phyloP scores from a whole-genome alignment of 805 yeast genomes.

The Nakazawaea ambrosiae region DNA sequence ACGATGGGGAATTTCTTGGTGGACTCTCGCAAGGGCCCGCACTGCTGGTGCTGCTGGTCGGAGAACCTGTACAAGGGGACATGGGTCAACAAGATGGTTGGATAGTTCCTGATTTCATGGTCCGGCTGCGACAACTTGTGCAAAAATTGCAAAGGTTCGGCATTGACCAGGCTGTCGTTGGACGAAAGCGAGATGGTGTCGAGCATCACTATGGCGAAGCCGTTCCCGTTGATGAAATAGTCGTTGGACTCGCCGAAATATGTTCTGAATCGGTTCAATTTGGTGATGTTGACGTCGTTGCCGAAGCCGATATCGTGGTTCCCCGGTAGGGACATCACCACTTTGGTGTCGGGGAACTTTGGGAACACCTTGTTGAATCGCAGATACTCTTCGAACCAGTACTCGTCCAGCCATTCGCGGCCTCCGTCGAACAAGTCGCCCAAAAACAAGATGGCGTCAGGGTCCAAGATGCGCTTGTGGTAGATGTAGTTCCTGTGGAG shows the following conservation, averaged over 20 bases:
- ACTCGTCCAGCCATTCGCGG: slow-evolving; percentile 64
- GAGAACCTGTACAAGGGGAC: slow-evolving; percentile 81
- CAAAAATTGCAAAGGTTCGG: slow-evolving; percentile 47
- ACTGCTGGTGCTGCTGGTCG: slow-evolving; percentile 35
- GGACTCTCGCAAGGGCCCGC: slow-evolving; percentile 78
- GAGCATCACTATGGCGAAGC: slow-evolving; percentile 67
- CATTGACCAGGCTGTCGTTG: slow-evolving; percentile 33
- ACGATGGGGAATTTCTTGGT: slow-evolving; percentile 53
- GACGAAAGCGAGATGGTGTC: slow-evolving; percentile 79
- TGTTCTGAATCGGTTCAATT: slow-evolving; percentile 56
- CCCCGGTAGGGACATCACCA: slow-evolving; percentile 56
- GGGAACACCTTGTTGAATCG: slow-evolving; percentile 69
- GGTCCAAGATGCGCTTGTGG: slow-evolving; percentile 51
- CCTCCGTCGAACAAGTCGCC: slow-evolving; percentile 98
- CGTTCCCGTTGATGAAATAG: slow-evolving; percentile 45
- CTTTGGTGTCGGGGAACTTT: slow-evolving; percentile 34
- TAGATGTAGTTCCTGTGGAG: slow-evolving; percentile 67
- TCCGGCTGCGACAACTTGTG: slow-evolving; percentile 24
- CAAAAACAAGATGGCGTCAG: slow-evolving; percentile 70
- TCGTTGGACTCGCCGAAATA: slow-evolving; percentile 70
- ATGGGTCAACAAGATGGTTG: slow-evolving; percentile 72
- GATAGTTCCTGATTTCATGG: slow-evolving; percentile 27
- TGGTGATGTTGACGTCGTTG: slow-evolving; percentile 50
- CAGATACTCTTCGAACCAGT: slow-evolving; percentile 63
- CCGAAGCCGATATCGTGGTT: slow-evolving; percentile 98